phyloP scores from a whole-genome alignment of 306 rosid genomes.

The Urtica urens region DNA sequence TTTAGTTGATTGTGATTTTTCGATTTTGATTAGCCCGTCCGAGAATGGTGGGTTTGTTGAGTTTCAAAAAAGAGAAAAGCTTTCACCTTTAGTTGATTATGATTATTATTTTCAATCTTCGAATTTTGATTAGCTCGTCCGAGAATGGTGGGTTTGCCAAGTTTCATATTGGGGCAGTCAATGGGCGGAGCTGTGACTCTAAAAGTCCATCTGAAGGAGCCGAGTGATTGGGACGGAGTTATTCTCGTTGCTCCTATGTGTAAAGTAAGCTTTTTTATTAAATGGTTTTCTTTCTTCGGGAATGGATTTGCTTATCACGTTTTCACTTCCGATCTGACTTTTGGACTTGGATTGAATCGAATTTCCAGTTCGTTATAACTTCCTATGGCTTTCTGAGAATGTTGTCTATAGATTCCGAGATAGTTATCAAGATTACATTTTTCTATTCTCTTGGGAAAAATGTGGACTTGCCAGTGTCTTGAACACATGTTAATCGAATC shows the following conservation, averaged over 20 bases:
- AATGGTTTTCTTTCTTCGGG: too few relatives aligned
- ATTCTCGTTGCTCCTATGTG: conserved; percentile 97
- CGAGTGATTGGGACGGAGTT: conserved; percentile 65
- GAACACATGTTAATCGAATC: background rate
- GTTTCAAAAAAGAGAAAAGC: too few relatives aligned
- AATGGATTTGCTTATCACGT: too few relatives aligned
- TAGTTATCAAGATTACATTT: background rate
- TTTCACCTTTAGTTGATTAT: background rate
- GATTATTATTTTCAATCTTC: conserved; percentile 2
- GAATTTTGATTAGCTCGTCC: conserved; percentile 38
- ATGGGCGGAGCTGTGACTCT: conserved; percentile 95
- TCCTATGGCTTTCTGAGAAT: background rate
- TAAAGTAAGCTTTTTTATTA: conserved; percentile 67
- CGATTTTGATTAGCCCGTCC: too few relatives aligned
- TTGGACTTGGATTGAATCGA: too few relatives aligned
- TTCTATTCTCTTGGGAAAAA: too few relatives aligned
- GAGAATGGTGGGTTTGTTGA: too few relatives aligned
- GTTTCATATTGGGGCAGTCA: conserved; percentile 72
- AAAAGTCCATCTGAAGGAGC: conserved; percentile 72
- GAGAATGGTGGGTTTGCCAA: conserved; percentile 57
- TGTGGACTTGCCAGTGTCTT: too few relatives aligned
- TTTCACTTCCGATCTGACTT: too few relatives aligned
- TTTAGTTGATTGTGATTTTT: too few relatives aligned
- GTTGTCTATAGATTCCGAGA: background rate
- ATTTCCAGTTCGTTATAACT: too few relatives aligned